Base-by-base conservation (phyloP, 495 filamentous ascomycete species). In the Penicillium cosmopolitanum region DNA sequence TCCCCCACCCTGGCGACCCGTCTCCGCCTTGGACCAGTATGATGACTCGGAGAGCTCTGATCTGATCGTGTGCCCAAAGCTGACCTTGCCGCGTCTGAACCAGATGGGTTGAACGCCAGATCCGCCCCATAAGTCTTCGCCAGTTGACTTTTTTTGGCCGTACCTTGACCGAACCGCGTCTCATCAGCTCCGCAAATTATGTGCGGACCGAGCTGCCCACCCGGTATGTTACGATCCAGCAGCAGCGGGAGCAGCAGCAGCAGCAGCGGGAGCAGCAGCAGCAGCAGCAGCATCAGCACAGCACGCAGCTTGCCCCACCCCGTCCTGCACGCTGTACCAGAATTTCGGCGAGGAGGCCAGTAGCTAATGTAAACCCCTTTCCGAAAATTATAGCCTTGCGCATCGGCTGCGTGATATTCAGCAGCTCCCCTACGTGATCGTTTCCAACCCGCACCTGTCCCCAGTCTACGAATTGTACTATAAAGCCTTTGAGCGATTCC, bases 331-430 rank as follows among this genome's bases (percentile, higher is more conserved):
- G 3, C 42, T 44, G n/a, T 19, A 44, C n/a, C 21, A 13, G 15
- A 44, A 9, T 13, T 18, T 19, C n/a, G n/a, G 15, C 42, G 8
- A 44, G 42, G 15, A 19, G 16, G 13, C 42, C 42, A 44, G 15
- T 18, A 19, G 15, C 42, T 44, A 44, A 44, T 44, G 7, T 9
- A 19, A 21, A 44, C 42, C 15, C 36, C 36, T 40, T n/a, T 40
- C 15, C 43, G 19, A 5, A 44, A 15, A 11, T 50, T 12, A 15
- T n/a, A 93, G 93, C 58, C 82, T 97, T 56, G 90, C 94, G 25
- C 96, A 99, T 66, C 89, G 95, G 15, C 88, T 99, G 52, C 91
- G 96, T 47, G 94, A 99, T 68, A 98, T 99, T 82, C 96, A 99
- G 76, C 93, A 89, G 56, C 79, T 99, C 44, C 95, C 95, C 18